These are phyloP conservation scores for Cryptococcus sp. DNA, from an alignment of 1,284 basidiomycete species.

Conservation along the genomic window DNA sequence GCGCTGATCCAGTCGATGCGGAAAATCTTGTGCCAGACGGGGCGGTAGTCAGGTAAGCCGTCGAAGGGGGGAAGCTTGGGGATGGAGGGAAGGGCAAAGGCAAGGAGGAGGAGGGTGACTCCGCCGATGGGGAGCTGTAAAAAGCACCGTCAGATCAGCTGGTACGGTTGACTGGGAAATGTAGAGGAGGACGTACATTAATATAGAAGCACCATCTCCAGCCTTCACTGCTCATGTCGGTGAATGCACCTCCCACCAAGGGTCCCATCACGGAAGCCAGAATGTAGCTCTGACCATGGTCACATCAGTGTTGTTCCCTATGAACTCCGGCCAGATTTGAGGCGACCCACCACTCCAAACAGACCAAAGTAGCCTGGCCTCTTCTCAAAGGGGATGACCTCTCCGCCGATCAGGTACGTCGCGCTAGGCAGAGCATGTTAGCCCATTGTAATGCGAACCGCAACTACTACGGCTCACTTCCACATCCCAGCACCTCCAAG, in stretches of 20 bases:
- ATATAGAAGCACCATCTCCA: conserved; percentile 38
- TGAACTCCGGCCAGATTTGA: neutral
- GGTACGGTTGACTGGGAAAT: neutral
- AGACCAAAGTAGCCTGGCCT: conserved; percentile 25
- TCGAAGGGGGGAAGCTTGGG: conserved; percentile 20
- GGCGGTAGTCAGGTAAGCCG: conserved; percentile 17
- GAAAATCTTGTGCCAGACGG: conserved; percentile 16
- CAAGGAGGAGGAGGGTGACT: conserved; percentile 14
- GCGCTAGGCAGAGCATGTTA: conserved; percentile 14
- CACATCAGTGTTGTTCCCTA: neutral
- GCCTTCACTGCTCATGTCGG: conserved; percentile 19
- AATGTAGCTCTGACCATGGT: conserved; percentile 16
- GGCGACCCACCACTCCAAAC: conserved; percentile 18
- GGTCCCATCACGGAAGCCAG: conserved; percentile 28
- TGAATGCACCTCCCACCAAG: conserved; percentile 29
- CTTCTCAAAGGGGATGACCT: conserved; percentile 27
- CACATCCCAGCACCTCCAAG: conserved; percentile 31
- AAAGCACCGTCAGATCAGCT: neutral
- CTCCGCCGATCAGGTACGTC: conserved; percentile 24
- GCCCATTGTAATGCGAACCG: neutral
- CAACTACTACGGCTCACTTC: conserved; percentile 32
- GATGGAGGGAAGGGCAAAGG: conserved; percentile 17
- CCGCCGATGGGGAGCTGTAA: conserved; percentile 19
- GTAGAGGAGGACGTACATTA: conserved; percentile 10
- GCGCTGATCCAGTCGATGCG: conserved; percentile 26